Percentiles rank a stretch among this genome's conserved stretches.
Evolutionary conservation across 225 moss, liverwort and hornwort species (phyloP).

Genomic region (Thuidium tamariscinum): DNA sequence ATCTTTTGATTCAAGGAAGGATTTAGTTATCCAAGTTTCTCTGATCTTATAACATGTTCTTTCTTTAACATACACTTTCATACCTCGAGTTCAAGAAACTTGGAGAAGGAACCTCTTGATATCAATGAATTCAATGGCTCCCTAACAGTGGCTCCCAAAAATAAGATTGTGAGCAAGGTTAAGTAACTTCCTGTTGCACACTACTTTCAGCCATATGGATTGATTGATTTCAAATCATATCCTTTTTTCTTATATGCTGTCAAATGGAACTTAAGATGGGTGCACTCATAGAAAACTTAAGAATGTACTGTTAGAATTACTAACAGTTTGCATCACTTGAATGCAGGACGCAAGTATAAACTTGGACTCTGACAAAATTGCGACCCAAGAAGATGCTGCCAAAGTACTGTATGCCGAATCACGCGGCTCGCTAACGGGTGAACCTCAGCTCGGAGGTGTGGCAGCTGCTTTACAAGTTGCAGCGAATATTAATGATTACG

Average conservation of each 20-base stretch:
- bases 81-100: background rate
- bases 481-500: constrained; percentile 43
- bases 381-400: constrained; percentile 53
- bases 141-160: background rate
- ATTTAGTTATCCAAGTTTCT: background rate
- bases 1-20: background rate
- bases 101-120: background rate
- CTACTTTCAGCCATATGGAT: background rate
- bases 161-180: background rate
- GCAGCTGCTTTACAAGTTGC: constrained; percentile 54
- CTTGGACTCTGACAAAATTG: constrained; percentile 54
- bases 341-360: constrained; percentile 52
- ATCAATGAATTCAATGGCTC: background rate
- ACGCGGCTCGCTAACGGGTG: constrained; percentile 15
- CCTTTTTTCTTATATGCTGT: background rate
- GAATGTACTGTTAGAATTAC: background rate
- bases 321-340: background rate
- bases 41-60: background rate
- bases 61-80: background rate
- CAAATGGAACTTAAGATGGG: background rate
- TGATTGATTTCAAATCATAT: background rate
- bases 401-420: constrained; percentile 58
- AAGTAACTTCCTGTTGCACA: background rate
- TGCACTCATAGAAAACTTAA: background rate
- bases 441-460: constrained; percentile 31